Evolutionary conservation across 1,284 basidiomycete species (phyloP).

Genomic region (Austroboletus rostrupii): DNA sequence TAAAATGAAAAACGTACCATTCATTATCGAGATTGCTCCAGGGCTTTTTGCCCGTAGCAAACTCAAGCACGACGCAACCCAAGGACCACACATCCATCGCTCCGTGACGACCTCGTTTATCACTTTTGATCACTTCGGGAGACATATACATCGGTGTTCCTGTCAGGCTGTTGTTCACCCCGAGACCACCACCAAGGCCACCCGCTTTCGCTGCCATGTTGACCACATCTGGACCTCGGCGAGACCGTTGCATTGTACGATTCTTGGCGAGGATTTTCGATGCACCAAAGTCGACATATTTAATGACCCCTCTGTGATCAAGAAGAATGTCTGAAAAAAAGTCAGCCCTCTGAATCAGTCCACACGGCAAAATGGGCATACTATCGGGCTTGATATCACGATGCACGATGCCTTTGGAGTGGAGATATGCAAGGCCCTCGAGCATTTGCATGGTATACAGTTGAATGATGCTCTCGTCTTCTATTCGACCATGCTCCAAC

Average conservation of each 20-base stretch:
- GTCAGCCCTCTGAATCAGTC: slow-evolving; percentile 13
- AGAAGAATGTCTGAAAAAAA: slow-evolving; percentile 79
- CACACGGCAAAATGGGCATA: slow-evolving; percentile 43
- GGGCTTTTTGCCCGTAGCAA: slow-evolving; percentile 93
- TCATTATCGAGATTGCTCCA: slow-evolving; percentile 99
- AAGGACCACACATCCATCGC: slow-evolving; percentile 99
- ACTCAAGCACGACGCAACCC: slow-evolving; percentile 95
- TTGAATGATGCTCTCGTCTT: slow-evolving; percentile 95
- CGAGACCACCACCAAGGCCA: slow-evolving; percentile 39
- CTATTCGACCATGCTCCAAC: slow-evolving; percentile 91
- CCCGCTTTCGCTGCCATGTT: slow-evolving; percentile 27
- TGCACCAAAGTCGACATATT: slow-evolving; percentile 98
- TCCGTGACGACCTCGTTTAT: slow-evolving; percentile 82
- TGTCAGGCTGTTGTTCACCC: slow-evolving; percentile 75
- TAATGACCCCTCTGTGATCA: slow-evolving; percentile 91
- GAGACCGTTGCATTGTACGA: slow-evolving; percentile 78
- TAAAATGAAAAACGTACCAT: slow-evolving; percentile 59
- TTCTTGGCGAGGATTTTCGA: slow-evolving; percentile 97
- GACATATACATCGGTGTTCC: slow-evolving; percentile 99
- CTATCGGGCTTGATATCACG: slow-evolving; percentile 99
- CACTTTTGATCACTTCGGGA: slow-evolving; percentile 96
- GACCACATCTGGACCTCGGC: slow-evolving; percentile 43
- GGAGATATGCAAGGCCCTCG: slow-evolving; percentile 91
- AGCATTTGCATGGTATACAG: slow-evolving; percentile 97
- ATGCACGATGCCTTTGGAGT: slow-evolving; percentile 90